A percentile compares a stretch with the other conserved stretches of the same genome.
These are phyloP conservation scores for Hypoxylon fuscum DNA, from an alignment of 495 filamentous ascomycete genomes.

Conservation along the genomic window DNA sequence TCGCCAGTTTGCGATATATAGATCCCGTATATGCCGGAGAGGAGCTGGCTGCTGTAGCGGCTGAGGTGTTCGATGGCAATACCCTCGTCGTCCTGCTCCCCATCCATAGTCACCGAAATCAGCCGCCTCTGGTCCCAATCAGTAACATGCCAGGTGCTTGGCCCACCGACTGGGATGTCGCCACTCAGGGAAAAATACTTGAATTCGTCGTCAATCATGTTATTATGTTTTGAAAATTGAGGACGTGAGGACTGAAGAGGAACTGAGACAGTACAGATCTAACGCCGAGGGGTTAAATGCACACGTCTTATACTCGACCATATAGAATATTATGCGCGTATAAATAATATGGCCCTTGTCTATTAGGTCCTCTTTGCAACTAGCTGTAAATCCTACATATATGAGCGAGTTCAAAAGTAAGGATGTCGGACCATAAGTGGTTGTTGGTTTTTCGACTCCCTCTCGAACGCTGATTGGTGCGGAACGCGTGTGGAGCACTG, in stretches of 20 bases:
- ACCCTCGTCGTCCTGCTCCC: slow-evolving; percentile 27
- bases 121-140: slow-evolving; percentile 36
- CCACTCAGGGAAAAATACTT: slow-evolving; percentile 27
- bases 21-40: slow-evolving; percentile 16
- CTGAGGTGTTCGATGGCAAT: slow-evolving; percentile 31
- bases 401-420: too few relatives aligned
- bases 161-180: slow-evolving; percentile 21
- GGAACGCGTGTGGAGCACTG: too few relatives aligned
- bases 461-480: too few relatives aligned
- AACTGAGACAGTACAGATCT: not conserved
- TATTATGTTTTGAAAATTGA: not conserved
- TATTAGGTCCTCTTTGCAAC: too few relatives aligned
- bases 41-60: slow-evolving; percentile 3
- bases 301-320: too few relatives aligned
- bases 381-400: too few relatives aligned
- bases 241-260: not conserved
- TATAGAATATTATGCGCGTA: too few relatives aligned
- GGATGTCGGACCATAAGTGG: too few relatives aligned
- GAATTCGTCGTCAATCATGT: slow-evolving; percentile 33
- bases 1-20: slow-evolving; percentile 18
- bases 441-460: too few relatives aligned
- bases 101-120: slow-evolving; percentile 38
- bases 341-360: too few relatives aligned
- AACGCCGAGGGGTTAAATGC: too few relatives aligned
- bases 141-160: slow-evolving; percentile 37